Evolutionary conservation across 192 early-diverging fungal genomes (phyloP).

Genomic region (Coemansia sp.): DNA sequence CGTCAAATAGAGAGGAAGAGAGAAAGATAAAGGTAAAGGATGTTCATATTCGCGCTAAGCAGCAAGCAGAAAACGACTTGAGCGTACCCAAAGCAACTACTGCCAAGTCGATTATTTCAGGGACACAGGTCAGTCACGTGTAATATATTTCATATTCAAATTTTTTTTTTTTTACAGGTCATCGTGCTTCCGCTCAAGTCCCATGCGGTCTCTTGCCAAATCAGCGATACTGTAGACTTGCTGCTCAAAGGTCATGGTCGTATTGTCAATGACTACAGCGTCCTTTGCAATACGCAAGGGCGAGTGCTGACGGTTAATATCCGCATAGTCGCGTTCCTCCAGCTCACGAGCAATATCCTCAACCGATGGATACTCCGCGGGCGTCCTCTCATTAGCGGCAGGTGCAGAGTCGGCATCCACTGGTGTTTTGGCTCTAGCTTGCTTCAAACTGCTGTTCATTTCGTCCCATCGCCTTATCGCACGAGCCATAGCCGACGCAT

Average conservation of each 20-base stretch:
- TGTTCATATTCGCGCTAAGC: neutral
- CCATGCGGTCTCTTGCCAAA: conserved; percentile 58
- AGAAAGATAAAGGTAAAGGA: neutral
- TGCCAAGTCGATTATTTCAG: neutral
- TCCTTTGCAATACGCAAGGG: conserved; percentile 74
- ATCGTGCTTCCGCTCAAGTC: conserved; percentile 42
- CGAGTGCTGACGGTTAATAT: conserved; percentile 66
- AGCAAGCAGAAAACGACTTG: neutral
- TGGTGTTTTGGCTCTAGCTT: conserved; percentile 12
- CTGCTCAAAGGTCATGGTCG: conserved; percentile 65
- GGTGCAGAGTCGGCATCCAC: neutral
- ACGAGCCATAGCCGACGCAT: conserved; percentile 66
- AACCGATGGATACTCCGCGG: conserved; percentile 35
- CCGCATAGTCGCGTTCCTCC: conserved; percentile 68
- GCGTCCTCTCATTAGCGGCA: neutral
- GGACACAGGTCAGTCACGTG: neutral
- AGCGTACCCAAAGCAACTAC: neutral
- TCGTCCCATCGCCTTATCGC: conserved; percentile 73
- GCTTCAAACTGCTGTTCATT: conserved; percentile 45
- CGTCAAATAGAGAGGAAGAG: neutral
- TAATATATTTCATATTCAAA: neutral
- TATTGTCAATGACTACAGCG: conserved; percentile 79
- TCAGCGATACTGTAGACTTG: conserved; percentile 69
- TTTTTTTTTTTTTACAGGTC: conserved; percentile 13
- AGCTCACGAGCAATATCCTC: conserved; percentile 68